A percentile compares a stretch with the other conserved stretches of the same genome.
These are phyloP conservation scores for Quercus parvula DNA, from an alignment of 306 rosid species.

Conservation along the genomic window DNA sequence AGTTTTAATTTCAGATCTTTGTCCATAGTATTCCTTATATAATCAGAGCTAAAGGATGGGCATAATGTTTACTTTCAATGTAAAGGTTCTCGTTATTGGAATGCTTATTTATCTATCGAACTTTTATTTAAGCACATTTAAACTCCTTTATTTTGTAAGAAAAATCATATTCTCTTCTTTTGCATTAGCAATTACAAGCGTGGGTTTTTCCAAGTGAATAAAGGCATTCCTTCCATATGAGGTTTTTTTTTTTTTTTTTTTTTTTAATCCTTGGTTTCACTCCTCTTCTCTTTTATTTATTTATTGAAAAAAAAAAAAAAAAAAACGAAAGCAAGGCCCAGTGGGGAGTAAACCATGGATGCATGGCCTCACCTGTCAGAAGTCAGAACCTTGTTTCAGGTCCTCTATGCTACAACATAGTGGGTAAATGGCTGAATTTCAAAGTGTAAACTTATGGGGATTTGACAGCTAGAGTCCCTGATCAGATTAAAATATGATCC, in stretches of 20 bases:
- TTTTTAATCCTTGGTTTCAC: background rate
- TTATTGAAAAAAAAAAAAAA: no score
- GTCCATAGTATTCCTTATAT: no score
- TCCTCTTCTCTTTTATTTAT: background rate
- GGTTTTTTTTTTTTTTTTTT: background rate
- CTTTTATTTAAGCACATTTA: background rate
- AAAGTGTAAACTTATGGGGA: background rate
- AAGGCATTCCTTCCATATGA: background rate
- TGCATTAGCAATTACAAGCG: background rate
- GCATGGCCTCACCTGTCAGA: no score
- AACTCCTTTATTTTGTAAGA: background rate
- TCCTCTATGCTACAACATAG: background rate
- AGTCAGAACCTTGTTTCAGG: no score
- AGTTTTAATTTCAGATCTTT: constrained; percentile 20
- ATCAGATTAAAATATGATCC: background rate
- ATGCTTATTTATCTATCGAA: background rate
- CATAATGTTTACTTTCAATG: no score
- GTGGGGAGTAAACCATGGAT: no score
- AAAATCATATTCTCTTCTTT: background rate
- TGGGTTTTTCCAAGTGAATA: background rate
- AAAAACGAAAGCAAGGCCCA: no score
- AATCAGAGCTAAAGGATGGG: no score
- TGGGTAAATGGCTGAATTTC: background rate
- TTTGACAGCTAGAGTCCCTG: background rate
- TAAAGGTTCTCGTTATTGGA: no score